Percentiles rank a stretch among this genome's conserved stretches.
phyloP scores from a whole-genome alignment of 164 flowering plant genomes.

The Vitis rotundifolia region DNA sequence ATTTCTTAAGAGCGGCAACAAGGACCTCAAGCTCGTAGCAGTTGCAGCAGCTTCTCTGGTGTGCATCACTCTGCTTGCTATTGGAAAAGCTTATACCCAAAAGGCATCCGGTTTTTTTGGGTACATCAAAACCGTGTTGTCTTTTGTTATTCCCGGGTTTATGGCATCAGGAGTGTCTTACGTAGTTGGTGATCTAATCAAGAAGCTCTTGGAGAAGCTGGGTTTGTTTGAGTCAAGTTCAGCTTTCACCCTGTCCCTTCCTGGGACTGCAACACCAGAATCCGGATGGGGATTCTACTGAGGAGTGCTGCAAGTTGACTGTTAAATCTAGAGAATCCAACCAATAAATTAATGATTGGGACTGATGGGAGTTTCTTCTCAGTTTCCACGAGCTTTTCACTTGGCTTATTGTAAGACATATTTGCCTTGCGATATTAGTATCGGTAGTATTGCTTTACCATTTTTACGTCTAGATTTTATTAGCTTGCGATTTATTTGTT shows the following conservation, averaged over 20 bases:
- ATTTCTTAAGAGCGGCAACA: constrained; percentile 36
- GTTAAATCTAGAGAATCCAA: too few relatives aligned
- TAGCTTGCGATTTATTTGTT: too few relatives aligned
- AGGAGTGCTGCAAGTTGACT: background rate
- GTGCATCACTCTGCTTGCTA: constrained; percentile 46
- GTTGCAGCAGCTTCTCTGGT: constrained; percentile 43
- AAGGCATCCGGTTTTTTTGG: constrained; percentile 21
- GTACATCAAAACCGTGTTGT: constrained; percentile 36
- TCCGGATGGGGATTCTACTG: constrained; percentile 30
- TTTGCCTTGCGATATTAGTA: too few relatives aligned
- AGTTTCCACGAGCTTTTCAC: too few relatives aligned
- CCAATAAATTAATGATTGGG: too few relatives aligned
- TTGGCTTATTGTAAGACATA: too few relatives aligned
- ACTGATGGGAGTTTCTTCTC: too few relatives aligned
- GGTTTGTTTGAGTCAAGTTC: constrained; percentile 30
- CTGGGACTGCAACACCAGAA: background rate
- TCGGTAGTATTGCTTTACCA: too few relatives aligned
- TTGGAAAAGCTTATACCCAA: constrained; percentile 43
- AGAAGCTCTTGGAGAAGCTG: constrained; percentile 32
- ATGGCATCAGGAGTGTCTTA: constrained; percentile 44
- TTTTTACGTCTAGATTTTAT: too few relatives aligned
- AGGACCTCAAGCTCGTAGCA: constrained; percentile 40
- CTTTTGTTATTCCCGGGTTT: constrained; percentile 30
- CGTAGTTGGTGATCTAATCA: constrained; percentile 37
- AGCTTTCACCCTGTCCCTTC: constrained; percentile 1